Evolutionary conservation across 1,284 basidiomycete genomes (phyloP), one percentile per base, ranked within the genome.

Genomic region (Peniophora sp.): DNA sequence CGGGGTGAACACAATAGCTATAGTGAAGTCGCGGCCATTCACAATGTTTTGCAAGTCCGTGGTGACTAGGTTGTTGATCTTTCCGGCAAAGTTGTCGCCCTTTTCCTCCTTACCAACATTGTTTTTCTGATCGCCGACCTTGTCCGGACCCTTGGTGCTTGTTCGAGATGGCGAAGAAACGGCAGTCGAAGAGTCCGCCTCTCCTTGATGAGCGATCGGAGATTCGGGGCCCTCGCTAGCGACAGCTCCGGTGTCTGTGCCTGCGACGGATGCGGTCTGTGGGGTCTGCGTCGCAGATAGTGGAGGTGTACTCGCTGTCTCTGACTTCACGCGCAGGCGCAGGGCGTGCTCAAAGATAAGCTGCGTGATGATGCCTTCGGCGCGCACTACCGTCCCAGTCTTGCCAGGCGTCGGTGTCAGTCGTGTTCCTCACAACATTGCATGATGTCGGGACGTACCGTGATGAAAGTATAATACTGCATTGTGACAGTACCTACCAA

Each of bases 51-150:
- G 42, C 34, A 55, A 24, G 37, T 57, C 56, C 15, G 54, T 47
- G 12, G 67, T 63, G 32, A 68, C 57, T 11, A 65, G 47, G 24
- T 76, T 77, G 55, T 78, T 79, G 61, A 80, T 73, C 54, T 69
- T 72, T 3, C 76, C 76, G 11, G 71, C 69, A 6, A 78, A 55
- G 50, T 75, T 73, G 17, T 56, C 69, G 32, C 68, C 64, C n/a
- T 63, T 64, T 3, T 52, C 51, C 17, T 57, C 59, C 24, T 49
- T 57, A 37, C 58, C 41, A 17, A 55, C 69, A 24, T 68, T 64
- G 15, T 63, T 64, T 32, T 32, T 12, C 27, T 32, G 5, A 12
- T 12, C 27, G 27, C 27, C 27, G 12, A 12, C 5, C 12, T 39
- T 14, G 42, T 35, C 46, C n/a, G 48, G 36, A 15, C 54, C 52